Evolutionary conservation across 2,329 filamentous ascomycete genomes (phyloP).

Genomic region (Canariomyces notabilis): DNA sequence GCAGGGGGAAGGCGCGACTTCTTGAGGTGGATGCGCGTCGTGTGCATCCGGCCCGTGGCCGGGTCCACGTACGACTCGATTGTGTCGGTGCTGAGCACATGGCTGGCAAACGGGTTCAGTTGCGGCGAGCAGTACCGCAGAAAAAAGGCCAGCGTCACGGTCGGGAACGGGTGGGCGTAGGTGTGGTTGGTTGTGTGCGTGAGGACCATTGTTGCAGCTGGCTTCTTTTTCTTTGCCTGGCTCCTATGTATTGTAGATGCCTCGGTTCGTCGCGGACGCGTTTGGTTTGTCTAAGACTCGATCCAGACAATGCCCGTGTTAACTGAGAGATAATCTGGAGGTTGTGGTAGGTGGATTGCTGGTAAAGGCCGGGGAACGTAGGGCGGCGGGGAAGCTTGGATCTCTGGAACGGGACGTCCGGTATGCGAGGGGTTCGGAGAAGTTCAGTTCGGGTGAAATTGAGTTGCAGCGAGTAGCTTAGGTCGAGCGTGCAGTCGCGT

Average conservation of each 20-base stretch:
- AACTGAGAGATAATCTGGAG: not conserved
- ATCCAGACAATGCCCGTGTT: not conserved
- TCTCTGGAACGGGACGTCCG: constrained; percentile 8
- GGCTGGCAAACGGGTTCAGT: constrained; percentile 72
- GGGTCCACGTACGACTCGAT: constrained; percentile 70
- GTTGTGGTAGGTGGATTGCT: not conserved
- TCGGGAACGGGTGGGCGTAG: constrained; percentile 77
- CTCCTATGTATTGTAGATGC: too few relatives aligned
- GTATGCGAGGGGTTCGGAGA: constrained; percentile 15
- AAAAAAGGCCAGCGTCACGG: constrained; percentile 84
- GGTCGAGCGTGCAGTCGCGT: constrained; percentile 4
- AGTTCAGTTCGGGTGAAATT: not conserved
- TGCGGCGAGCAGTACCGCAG: constrained; percentile 71
- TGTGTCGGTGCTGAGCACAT: constrained; percentile 79
- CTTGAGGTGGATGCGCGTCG: constrained; percentile 75
- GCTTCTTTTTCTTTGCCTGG: not conserved
- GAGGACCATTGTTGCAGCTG: constrained; percentile 52
- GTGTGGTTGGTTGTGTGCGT: constrained; percentile 62
- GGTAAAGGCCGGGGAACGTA: too few relatives aligned
- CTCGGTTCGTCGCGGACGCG: too few relatives aligned
- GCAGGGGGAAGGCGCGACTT: constrained; percentile 71
- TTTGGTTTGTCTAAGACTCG: too few relatives aligned
- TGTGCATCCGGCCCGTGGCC: constrained; percentile 68
- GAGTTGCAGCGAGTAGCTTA: not conserved
- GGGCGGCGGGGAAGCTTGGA: constrained; percentile 12